Base-by-base conservation (phyloP, 371 early-diverging fungal species). In the Mortierella sp. region DNA sequence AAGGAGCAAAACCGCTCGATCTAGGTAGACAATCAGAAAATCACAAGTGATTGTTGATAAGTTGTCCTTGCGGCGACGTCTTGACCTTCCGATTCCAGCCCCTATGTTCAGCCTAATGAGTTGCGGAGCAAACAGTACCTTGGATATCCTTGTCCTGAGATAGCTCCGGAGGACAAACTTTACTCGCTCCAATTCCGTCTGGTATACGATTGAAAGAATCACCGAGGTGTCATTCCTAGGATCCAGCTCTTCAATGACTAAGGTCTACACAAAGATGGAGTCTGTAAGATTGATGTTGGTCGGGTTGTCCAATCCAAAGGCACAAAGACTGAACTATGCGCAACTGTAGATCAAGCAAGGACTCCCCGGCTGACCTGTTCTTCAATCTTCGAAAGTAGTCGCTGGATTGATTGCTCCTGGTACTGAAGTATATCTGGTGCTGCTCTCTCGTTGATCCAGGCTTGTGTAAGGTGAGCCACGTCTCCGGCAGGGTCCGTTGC, bases 121-220 rank as follows among this genome's bases (percentile, higher is more conserved):
- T 76, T 2, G 40, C 19, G 37, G 19, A 19, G 13, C 43, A 48
- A 43, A 16, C 16, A 28, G 28, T 87, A 91, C 92, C 90, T 95
- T 95, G 69, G 81, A 86, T 75, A 96, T 82, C 81, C 97, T 87
- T 46, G 93, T 89, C 37, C 96, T 81, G 59, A 96, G 82, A 85
- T 96, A 96, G 74, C 93, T 93, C 72, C 93, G 89, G 5, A 97
- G 80, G 0, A 96, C 75, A 83, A 93, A 97, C 82, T 95, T 95
- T 54, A 96, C 90, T 16, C 97, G 90, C 83, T 97, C 97, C 40
- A 96, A 91, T 82, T 97, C 97, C 55, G 95, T 95, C 77, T 94
- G 93, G 72, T 93, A 93, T 19, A 97, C 75, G 80, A 94, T 93
- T 24, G 90, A 89, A 1, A 92, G 82, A 64, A 96, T 79, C 54